A percentile compares a stretch with the other conserved stretches of the same genome.
Conservation (phyloP, 2,329 filamentous ascomycete species). For the Geosmithia putterillii region DNA sequence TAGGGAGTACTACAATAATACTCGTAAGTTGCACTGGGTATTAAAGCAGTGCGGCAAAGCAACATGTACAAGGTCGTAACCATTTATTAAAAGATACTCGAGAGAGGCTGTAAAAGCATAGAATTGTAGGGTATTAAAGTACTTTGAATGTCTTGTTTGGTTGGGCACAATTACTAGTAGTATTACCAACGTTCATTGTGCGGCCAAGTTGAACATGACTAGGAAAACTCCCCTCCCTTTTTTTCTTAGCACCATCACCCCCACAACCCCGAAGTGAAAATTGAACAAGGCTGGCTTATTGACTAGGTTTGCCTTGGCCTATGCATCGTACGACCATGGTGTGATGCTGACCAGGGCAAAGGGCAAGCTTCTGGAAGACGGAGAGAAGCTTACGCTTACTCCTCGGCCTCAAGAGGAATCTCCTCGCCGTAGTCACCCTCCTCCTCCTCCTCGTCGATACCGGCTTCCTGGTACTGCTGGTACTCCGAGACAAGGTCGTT, state of each 20-base stretch:
- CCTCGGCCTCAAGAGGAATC: conserved; percentile 61
- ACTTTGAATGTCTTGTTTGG: not conserved
- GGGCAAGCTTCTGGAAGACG: not conserved
- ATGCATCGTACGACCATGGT: not conserved
- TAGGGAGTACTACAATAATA: no score
- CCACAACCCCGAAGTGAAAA: conserved; percentile 18
- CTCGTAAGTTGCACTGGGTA: not conserved
- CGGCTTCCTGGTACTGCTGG: conserved; percentile 99
- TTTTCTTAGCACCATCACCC: conserved; percentile 5
- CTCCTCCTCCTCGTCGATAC: conserved; percentile 93
- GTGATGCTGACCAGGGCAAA: not conserved
- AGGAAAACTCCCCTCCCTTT: conserved; percentile 2
- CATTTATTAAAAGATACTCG: not conserved
- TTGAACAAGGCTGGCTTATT: conserved; percentile 11
- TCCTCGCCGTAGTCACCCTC: conserved; percentile 93
- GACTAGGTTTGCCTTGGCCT: conserved; percentile 1
- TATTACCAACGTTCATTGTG: conserved; percentile 14
- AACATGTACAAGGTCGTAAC: not conserved
- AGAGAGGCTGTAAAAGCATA: not conserved
- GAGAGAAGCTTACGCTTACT: conserved; percentile 17
- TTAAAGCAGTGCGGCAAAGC: not conserved
- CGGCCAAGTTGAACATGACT: conserved; percentile 24
- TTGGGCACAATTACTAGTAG: conserved; percentile 6
- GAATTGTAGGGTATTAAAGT: not conserved
- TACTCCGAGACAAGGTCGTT: conserved; percentile 99